phyloP scores from a whole-genome alignment of 2,329 filamentous ascomycete species.

The Diaporthe velutina region DNA sequence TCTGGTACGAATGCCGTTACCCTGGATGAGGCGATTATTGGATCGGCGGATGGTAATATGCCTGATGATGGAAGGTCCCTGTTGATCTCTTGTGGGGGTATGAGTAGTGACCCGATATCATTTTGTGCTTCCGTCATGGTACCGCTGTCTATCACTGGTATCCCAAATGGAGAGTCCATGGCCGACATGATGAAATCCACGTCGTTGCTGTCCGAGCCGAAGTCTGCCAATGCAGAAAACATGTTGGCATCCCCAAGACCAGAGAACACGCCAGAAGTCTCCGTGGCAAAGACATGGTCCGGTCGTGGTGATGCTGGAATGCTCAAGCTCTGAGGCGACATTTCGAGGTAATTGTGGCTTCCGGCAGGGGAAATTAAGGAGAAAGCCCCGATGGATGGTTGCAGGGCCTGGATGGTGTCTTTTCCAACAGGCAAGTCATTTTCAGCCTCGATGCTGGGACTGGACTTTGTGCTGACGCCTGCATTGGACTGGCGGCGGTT shows the following conservation, averaged over 20 bases:
- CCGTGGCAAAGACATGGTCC: background rate
- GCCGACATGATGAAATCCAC: slow-evolving; percentile 2
- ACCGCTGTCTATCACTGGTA: background rate
- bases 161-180: background rate
- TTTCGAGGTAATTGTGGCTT: background rate
- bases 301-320: background rate
- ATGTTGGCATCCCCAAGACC: background rate
- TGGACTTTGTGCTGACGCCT: background rate
- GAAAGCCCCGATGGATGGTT: background rate
- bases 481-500: background rate
- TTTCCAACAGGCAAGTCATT: background rate
- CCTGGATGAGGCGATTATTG: background rate
- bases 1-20: background rate
- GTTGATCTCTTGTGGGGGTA: background rate
- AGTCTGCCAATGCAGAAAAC: background rate
- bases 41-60: background rate
- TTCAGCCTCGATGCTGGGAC: background rate
- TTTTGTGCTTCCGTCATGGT: background rate
- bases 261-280: background rate
- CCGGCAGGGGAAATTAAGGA: background rate
- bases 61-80: background rate
- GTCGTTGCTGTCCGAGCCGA: background rate
- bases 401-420: background rate
- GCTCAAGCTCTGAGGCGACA: background rate
- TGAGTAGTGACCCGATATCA: background rate